A percentile compares a stretch with the other conserved stretches of the same genome.
Evolutionary conservation across 495 filamentous ascomycete genomes (phyloP).

Genomic region (Aspergillus bertholletiae): DNA sequence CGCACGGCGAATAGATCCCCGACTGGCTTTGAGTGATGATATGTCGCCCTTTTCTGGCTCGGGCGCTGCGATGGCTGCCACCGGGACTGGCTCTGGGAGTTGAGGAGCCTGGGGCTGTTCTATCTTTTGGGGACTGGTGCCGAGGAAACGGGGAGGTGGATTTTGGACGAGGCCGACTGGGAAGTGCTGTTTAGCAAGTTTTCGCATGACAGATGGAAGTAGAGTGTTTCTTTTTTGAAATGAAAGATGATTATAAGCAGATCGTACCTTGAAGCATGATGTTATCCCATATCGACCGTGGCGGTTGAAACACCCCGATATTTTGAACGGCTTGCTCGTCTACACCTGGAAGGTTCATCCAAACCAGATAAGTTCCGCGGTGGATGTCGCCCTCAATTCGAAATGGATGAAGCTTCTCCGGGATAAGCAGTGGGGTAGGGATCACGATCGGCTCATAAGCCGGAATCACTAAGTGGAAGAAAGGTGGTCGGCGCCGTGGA

Average conservation of each 20-base stretch:
- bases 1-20: not conserved
- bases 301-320: constrained; percentile 3
- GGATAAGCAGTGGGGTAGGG: not conserved
- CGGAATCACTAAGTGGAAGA: constrained; percentile 3
- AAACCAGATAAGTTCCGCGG: not conserved
- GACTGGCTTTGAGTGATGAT: not conserved
- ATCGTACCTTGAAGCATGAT: not conserved
- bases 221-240: not conserved
- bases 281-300: not conserved
- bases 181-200: not conserved
- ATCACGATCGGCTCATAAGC: constrained; percentile 6
- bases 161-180: not conserved
- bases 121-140: not conserved
- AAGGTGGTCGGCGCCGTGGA: not conserved
- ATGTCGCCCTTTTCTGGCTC: not conserved
- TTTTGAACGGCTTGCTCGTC: not conserved
- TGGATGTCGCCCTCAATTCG: constrained; percentile 4
- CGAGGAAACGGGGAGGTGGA: not conserved
- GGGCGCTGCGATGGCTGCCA: not conserved
- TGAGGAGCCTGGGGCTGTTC: not conserved
- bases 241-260: not conserved
- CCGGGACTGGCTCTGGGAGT: not conserved
- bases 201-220: not conserved
- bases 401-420: constrained; percentile 1
- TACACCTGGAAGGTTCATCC: constrained; percentile 3